phyloP scores from a whole-genome alignment of 768 basidiomycete genomes.

The Tricholoma terreum region DNA sequence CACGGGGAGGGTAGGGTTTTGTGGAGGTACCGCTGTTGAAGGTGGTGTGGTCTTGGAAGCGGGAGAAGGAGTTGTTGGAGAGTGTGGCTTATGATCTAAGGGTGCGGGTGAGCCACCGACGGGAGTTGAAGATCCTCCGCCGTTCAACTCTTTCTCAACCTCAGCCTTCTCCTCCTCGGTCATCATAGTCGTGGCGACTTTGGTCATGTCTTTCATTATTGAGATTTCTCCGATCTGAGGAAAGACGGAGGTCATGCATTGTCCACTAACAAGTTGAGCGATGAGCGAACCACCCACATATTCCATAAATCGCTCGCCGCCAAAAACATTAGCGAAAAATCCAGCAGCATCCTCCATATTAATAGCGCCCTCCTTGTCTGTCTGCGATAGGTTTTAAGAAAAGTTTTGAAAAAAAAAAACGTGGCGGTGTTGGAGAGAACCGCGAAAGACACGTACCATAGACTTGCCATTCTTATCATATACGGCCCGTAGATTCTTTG shows the following conservation, averaged over 20 bases:
- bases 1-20: conserved; percentile 18
- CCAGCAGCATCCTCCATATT: conserved; percentile 90
- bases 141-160: conserved; percentile 70
- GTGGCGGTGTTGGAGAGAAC: not conserved
- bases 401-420: not conserved
- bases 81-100: not conserved
- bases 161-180: conserved; percentile 91
- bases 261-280: not conserved
- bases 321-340: conserved; percentile 95
- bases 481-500: conserved; percentile 75
- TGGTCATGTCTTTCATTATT: conserved; percentile 91
- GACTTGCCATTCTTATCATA: conserved; percentile 96
- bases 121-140: conserved; percentile 25
- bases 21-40: conserved; percentile 5
- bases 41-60: conserved; percentile 1
- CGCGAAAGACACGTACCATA: conserved; percentile 50
- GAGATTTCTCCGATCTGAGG: conserved; percentile 93
- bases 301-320: conserved; percentile 87
- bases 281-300: conserved; percentile 57
- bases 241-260: not conserved
- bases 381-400: no score
- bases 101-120: conserved; percentile 15
- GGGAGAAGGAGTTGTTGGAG: conserved; percentile 9
- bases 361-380: conserved; percentile 73
- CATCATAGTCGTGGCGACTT: conserved; percentile 82